Conservation (phyloP, 495 filamentous ascomycete species). For the Aspergillus hancockii region DNA sequence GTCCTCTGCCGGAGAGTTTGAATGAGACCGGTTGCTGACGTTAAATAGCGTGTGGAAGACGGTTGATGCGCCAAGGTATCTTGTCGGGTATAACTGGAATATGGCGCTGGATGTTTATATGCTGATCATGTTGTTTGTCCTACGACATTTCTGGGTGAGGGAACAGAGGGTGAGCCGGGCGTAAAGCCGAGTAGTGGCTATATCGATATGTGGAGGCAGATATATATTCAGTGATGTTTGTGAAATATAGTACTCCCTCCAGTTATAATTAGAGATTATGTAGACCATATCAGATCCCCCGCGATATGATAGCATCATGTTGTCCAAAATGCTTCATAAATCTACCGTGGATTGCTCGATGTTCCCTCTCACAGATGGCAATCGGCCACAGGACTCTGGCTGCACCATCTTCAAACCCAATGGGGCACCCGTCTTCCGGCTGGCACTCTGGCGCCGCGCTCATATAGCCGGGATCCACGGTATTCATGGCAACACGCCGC, state of each 20-base stretch:
- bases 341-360: slow-evolving; percentile 36
- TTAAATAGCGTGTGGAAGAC: slow-evolving; percentile 30
- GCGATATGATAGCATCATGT: neutral
- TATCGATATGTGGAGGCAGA: no score
- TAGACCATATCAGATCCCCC: neutral
- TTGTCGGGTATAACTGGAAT: slow-evolving; percentile 31
- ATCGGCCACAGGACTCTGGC: slow-evolving; percentile 48
- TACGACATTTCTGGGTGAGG: slow-evolving; percentile 25
- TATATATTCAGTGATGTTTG: no score
- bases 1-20: neutral
- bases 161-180: slow-evolving; percentile 12
- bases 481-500: slow-evolving; percentile 45
- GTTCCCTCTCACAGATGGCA: slow-evolving; percentile 41
- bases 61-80: slow-evolving; percentile 30
- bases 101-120: slow-evolving; percentile 33
- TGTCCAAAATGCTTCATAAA: slow-evolving; percentile 48
- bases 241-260: no score
- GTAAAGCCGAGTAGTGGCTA: neutral
- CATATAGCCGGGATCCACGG: slow-evolving; percentile 53
- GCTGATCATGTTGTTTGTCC: slow-evolving; percentile 27
- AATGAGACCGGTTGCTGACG: neutral
- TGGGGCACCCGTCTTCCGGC: slow-evolving; percentile 31
- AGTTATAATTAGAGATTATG: no score
- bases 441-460: slow-evolving; percentile 45
- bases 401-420: slow-evolving; percentile 52